Conservation (phyloP, 352 stramenopile species). For the Phytopythium aichiense region DNA sequence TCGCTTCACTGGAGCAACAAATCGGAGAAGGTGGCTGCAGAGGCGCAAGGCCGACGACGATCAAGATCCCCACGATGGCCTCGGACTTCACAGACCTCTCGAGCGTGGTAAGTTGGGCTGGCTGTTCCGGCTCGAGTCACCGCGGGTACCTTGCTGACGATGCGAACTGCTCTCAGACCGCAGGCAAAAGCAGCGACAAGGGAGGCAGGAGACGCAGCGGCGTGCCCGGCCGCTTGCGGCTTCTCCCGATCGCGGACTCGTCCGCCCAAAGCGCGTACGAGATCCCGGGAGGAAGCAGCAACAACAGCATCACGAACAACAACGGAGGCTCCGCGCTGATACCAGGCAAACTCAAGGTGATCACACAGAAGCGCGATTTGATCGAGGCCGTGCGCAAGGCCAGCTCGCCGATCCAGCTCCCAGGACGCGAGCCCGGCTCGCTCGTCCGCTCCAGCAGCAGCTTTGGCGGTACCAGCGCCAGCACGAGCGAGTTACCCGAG, state of each 20-base stretch:
- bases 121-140: not conserved
- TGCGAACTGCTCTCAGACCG: constrained; percentile 6
- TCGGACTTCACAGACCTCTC: constrained; percentile 61
- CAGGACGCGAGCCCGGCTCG: constrained; percentile 19
- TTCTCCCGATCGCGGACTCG: constrained; percentile 45
- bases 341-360: constrained; percentile 55
- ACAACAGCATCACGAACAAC: constrained; percentile 26
- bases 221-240: constrained; percentile 32
- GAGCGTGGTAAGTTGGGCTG: constrained; percentile 17
- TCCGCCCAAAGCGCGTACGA: constrained; percentile 20
- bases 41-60: not conserved
- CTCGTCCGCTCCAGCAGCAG: constrained; percentile 2
- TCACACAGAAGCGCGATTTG: constrained; percentile 73
- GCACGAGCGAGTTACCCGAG: constrained; percentile 22
- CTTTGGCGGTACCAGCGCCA: not conserved
- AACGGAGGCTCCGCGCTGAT: constrained; percentile 14
- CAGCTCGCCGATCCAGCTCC: constrained; percentile 62
- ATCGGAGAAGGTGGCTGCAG: not conserved
- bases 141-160: not conserved
- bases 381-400: constrained; percentile 73
- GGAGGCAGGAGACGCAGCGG: constrained; percentile 49
- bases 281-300: constrained; percentile 15
- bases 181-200: constrained; percentile 27
- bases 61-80: constrained; percentile 18
- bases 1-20: not conserved